These are phyloP conservation scores for Exsudoporus frostii DNA, from an alignment of 768 basidiomycete species.

Conservation along the genomic window DNA sequence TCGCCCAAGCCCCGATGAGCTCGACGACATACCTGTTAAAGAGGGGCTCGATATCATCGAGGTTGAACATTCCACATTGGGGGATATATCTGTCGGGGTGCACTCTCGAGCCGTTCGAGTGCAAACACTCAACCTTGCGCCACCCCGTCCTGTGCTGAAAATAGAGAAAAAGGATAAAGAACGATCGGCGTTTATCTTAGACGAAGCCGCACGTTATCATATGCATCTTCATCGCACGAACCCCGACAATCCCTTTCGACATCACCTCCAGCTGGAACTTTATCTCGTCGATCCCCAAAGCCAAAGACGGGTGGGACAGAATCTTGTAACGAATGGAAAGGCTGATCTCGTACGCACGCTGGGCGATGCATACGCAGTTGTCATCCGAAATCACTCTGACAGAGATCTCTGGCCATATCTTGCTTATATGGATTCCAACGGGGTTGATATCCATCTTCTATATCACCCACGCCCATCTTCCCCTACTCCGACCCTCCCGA, in stretches of 20 bases:
- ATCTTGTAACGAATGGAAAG: slow-evolving; percentile 46
- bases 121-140: slow-evolving; percentile 43
- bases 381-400: slow-evolving; percentile 49
- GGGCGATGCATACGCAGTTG: slow-evolving; percentile 44
- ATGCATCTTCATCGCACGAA: slow-evolving; percentile 55
- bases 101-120: slow-evolving; percentile 39
- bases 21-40: slow-evolving; percentile 33
- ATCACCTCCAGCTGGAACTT: slow-evolving; percentile 52
- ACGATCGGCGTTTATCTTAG: slow-evolving; percentile 41
- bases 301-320: slow-evolving; percentile 42
- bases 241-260: slow-evolving; percentile 42
- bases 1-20: slow-evolving; percentile 28
- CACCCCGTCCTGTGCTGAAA: slow-evolving; percentile 36
- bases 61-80: slow-evolving; percentile 41
- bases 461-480: slow-evolving; percentile 46
- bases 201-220: slow-evolving; percentile 58
- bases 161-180: slow-evolving; percentile 36
- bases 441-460: slow-evolving; percentile 51
- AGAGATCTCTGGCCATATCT: slow-evolving; percentile 61
- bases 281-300: slow-evolving; percentile 45
- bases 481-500: slow-evolving; percentile 42
- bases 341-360: slow-evolving; percentile 45
- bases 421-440: slow-evolving; percentile 57
- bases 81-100: slow-evolving; percentile 51
- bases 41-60: slow-evolving; percentile 45